Evolutionary conservation across 169 alveolate genomes (phyloP).

Genomic region (Plasmodium knowlesi): DNA sequence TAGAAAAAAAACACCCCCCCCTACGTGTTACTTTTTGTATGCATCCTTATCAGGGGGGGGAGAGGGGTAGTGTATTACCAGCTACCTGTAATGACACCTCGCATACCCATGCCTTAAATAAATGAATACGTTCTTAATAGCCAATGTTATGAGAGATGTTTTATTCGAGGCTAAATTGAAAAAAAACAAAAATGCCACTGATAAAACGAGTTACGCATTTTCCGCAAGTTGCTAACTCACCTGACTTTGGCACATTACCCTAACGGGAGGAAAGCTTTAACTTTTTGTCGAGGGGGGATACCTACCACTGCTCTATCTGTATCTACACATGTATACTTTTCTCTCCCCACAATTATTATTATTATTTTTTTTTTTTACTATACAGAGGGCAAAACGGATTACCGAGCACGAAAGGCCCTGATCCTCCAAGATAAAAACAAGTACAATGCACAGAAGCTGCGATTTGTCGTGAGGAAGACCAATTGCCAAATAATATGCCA

Average conservation of each 20-base stretch:
- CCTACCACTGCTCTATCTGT: background rate
- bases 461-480: constrained; percentile 98
- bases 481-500: constrained; percentile 96
- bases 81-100: no score
- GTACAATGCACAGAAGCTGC: constrained; percentile 99
- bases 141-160: constrained; percentile 17
- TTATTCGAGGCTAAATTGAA: constrained; percentile 61
- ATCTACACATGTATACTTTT: background rate
- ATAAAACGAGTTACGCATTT: constrained; percentile 68
- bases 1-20: background rate
- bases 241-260: constrained; percentile 44
- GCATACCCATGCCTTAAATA: constrained; percentile 34
- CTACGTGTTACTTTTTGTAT: background rate
- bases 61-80: no score
- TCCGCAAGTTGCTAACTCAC: constrained; percentile 33
- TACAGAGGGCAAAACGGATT: constrained; percentile 99
- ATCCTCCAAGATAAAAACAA: constrained; percentile 98
- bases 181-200: constrained; percentile 39
- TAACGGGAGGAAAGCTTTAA: no score
- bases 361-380: no score
- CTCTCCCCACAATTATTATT: no score
- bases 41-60: no score
- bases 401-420: constrained; percentile 98
- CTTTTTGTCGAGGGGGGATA: no score
- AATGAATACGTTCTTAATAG: constrained; percentile 24